These are phyloP conservation scores for Tetrahymena elliotti DNA, from an alignment of 73 alveolate genomes.

Conservation along the genomic window DNA sequence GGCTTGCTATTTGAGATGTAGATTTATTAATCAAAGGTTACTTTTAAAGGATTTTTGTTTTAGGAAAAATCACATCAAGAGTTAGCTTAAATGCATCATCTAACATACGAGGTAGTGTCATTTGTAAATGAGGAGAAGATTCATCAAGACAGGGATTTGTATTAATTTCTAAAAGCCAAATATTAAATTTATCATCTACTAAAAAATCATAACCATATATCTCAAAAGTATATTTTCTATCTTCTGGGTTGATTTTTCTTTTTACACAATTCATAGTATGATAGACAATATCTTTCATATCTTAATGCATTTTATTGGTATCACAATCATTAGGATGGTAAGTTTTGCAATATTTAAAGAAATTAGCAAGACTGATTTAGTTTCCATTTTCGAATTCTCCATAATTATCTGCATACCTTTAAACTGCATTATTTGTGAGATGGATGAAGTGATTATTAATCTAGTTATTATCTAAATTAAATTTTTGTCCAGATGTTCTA, in stretches of 20 bases:
- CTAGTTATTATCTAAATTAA: constrained; percentile 37
- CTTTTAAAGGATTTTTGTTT: background rate
- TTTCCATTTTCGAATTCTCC: constrained; percentile 90
- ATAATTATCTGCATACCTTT: constrained; percentile 69
- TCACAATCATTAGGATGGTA: constrained; percentile 40
- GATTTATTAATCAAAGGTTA: background rate
- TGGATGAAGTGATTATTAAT: constrained; percentile 58
- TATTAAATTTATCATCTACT: constrained; percentile 53
- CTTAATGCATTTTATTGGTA: constrained; percentile 32
- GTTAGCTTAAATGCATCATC: constrained; percentile 66
- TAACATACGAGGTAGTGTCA: constrained; percentile 54
- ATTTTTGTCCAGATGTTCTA: constrained; percentile 74
- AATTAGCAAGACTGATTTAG: constrained; percentile 68
- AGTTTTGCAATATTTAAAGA: constrained; percentile 54
- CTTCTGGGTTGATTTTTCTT: constrained; percentile 43
- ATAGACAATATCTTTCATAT: constrained; percentile 42
- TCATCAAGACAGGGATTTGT: constrained; percentile 72
- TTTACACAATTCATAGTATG: constrained; percentile 26
- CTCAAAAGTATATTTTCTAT: constrained; percentile 62
- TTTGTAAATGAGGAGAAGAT: constrained; percentile 44
- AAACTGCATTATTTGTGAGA: constrained; percentile 74
- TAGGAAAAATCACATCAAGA: constrained; percentile 61
- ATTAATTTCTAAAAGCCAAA: constrained; percentile 71
- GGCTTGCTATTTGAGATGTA: background rate
- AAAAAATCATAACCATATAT: constrained; percentile 74